Percentiles rank a stretch among this genome's conserved stretches.
phyloP scores from a whole-genome alignment of 2,329 filamentous ascomycete genomes.

The Pseudogymnoascus sp. region DNA sequence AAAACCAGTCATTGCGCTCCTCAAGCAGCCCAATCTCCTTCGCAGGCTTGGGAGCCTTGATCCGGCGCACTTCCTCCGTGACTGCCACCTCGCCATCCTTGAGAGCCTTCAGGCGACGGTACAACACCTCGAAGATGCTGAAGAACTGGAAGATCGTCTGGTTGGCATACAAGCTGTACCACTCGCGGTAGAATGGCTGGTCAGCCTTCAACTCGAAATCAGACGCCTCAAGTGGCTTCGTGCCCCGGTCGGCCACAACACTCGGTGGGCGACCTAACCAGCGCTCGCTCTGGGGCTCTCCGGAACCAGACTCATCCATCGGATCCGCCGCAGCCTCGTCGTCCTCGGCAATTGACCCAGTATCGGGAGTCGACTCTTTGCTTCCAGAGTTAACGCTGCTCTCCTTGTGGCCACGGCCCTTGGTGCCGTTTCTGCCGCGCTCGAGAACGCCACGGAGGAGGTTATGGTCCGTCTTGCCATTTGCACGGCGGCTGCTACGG shows the following conservation, averaged over 20 bases:
- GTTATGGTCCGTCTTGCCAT: slow-evolving; percentile 67
- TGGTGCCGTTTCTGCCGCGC: slow-evolving; percentile 61
- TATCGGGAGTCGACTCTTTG: slow-evolving; percentile 83
- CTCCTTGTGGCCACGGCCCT: slow-evolving; percentile 65
- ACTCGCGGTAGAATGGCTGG: slow-evolving; percentile 69
- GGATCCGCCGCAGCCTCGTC: slow-evolving; percentile 57
- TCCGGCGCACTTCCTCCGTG: slow-evolving; percentile 62
- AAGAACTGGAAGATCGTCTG: slow-evolving; percentile 91
- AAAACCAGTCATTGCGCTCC: slow-evolving; percentile 71
- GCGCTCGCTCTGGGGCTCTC: slow-evolving; percentile 57
- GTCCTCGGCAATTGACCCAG: slow-evolving; percentile 68
- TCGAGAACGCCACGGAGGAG: slow-evolving; percentile 83
- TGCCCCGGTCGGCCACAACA: slow-evolving; percentile 45
- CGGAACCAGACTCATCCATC: slow-evolving; percentile 40
- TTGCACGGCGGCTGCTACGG: slow-evolving; percentile 50
- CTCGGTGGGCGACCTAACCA: slow-evolving; percentile 56
- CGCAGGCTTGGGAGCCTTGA: slow-evolving; percentile 70
- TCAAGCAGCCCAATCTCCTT: slow-evolving; percentile 76
- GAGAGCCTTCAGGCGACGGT: slow-evolving; percentile 72
- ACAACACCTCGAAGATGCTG: slow-evolving; percentile 85
- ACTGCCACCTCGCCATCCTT: slow-evolving; percentile 73
- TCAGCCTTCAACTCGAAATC: slow-evolving; percentile 64
- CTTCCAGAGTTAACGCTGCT: slow-evolving; percentile 70
- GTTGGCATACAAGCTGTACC: slow-evolving; percentile 88
- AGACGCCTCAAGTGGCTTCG: slow-evolving; percentile 46